These are phyloP conservation scores for Haplosporangium sp. DNA, from an alignment of 371 early-diverging fungal genomes.

Conservation along the genomic window DNA sequence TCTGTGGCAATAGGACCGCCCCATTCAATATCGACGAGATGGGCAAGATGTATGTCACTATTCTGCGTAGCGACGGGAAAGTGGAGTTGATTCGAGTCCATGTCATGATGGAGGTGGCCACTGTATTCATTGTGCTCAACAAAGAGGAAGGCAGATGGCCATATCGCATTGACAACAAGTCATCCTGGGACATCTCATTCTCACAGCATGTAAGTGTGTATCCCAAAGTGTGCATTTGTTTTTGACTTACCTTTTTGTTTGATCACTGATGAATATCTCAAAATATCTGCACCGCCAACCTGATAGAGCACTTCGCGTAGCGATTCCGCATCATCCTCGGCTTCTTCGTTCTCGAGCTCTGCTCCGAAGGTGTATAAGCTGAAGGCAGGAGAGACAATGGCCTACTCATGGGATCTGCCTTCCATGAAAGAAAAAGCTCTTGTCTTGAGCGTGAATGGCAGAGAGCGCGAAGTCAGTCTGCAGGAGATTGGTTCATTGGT, in stretches of 20 bases:
- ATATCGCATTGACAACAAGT: slow-evolving; percentile 88
- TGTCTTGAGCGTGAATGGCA: slow-evolving; percentile 76
- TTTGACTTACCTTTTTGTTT: not conserved
- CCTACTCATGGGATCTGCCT: slow-evolving; percentile 97
- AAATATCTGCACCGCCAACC: not conserved
- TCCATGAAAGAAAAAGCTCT: slow-evolving; percentile 80
- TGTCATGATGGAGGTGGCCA: slow-evolving; percentile 86
- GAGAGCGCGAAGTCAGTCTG: slow-evolving; percentile 81
- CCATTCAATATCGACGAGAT: slow-evolving; percentile 91
- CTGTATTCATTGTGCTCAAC: slow-evolving; percentile 86
- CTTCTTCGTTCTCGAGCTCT: slow-evolving; percentile 37
- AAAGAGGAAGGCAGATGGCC: slow-evolving; percentile 92
- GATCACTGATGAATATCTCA: not conserved
- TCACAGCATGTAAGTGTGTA: slow-evolving; percentile 75
- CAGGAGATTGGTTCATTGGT: slow-evolving; percentile 91
- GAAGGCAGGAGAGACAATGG: slow-evolving; percentile 70
- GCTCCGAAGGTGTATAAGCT: slow-evolving; percentile 65
- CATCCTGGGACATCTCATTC: slow-evolving; percentile 80
- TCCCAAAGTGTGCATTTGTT: not conserved
- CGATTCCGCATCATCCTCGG: slow-evolving; percentile 28
- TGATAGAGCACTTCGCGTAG: slow-evolving; percentile 27
- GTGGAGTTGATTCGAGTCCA: slow-evolving; percentile 82
- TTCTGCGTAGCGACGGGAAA: slow-evolving; percentile 64
- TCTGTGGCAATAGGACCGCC: slow-evolving; percentile 71
- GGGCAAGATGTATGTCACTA: slow-evolving; percentile 84